These are phyloP conservation scores for Citrus unshiu DNA, from an alignment of 345 rosid species.

Conservation along the genomic window DNA sequence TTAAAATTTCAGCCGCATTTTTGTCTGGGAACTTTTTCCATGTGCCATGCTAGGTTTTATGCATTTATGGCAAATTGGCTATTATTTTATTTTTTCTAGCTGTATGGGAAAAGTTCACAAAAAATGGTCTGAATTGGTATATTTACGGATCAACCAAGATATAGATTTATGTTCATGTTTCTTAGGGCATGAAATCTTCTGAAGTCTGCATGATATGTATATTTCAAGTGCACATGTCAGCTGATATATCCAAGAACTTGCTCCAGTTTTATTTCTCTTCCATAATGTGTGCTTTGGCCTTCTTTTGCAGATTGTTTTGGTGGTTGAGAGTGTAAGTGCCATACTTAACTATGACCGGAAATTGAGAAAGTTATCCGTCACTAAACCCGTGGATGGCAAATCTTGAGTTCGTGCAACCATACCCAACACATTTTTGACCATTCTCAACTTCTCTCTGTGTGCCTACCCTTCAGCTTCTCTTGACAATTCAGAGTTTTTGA, in stretches of 20 bases:
- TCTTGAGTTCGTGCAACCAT: constrained; percentile 14
- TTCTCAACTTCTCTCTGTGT: background rate
- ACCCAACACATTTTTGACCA: background rate
- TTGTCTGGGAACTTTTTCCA: background rate
- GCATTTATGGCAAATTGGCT: background rate
- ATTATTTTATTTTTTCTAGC: background rate
- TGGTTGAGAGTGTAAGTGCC: constrained; percentile 76
- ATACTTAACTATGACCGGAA: constrained; percentile 81
- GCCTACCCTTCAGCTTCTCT: background rate
- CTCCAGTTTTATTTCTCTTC: background rate
- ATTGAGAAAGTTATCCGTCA: constrained; percentile 32
- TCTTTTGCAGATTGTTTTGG: constrained; percentile 60
- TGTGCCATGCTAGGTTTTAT: background rate
- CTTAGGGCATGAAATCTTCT: background rate
- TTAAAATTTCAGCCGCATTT: background rate
- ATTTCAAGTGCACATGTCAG: background rate
- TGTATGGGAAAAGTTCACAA: background rate
- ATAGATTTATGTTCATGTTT: background rate
- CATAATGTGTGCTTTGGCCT: background rate
- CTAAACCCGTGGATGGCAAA: constrained; percentile 30
- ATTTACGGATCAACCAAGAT: background rate
- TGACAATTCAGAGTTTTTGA: background rate
- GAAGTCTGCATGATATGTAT: background rate
- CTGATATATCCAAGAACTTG: background rate
- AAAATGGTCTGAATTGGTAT: background rate